A percentile compares a stretch with the other conserved stretches of the same genome.
phyloP scores from a whole-genome alignment of 1,139 yeast genomes.

The Saccharomyces hybrid region DNA sequence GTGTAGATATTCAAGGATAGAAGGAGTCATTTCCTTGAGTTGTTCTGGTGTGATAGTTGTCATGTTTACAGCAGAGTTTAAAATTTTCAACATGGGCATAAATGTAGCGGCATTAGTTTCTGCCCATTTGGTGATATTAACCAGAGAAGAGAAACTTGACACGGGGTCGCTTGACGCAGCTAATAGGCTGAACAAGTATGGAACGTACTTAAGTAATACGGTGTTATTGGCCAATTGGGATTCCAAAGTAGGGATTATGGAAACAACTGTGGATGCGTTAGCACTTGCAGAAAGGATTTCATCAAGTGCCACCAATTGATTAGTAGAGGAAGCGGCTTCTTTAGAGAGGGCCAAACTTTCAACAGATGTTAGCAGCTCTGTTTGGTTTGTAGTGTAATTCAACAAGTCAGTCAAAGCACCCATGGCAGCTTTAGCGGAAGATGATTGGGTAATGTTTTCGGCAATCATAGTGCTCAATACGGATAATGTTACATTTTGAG shows the following conservation, averaged over 20 bases:
- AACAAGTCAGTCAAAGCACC: constrained; percentile 16
- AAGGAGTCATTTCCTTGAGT: constrained; percentile 21
- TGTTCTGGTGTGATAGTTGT: constrained; percentile 16
- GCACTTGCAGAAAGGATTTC: constrained; percentile 19
- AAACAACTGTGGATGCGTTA: constrained; percentile 20
- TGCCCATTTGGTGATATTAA: constrained; percentile 25
- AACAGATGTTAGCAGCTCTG: constrained; percentile 17
- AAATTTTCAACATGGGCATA: constrained; percentile 19
- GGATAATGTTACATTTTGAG: constrained; percentile 18
- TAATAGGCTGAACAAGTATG: constrained; percentile 22
- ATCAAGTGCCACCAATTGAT: constrained; percentile 21
- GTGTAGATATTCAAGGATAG: constrained; percentile 20
- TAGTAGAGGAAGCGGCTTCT: constrained; percentile 19
- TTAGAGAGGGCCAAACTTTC: constrained; percentile 17
- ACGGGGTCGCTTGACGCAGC: constrained; percentile 24
- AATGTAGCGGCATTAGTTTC: constrained; percentile 20
- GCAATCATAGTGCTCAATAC: constrained; percentile 17
- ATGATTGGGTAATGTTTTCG: constrained; percentile 21
- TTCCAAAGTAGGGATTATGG: constrained; percentile 16
- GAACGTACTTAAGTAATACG: constrained; percentile 14
- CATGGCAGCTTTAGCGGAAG: constrained; percentile 20
- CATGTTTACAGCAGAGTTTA: constrained; percentile 14
- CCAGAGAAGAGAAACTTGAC: constrained; percentile 22
- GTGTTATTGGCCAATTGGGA: constrained; percentile 13
- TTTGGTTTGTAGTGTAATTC: constrained; percentile 15